A percentile compares a stretch with the other conserved stretches of the same genome.
Evolutionary conservation across 176 grass and related monocot genomes (phyloP).

Genomic region (Calamus simplicifolius): DNA sequence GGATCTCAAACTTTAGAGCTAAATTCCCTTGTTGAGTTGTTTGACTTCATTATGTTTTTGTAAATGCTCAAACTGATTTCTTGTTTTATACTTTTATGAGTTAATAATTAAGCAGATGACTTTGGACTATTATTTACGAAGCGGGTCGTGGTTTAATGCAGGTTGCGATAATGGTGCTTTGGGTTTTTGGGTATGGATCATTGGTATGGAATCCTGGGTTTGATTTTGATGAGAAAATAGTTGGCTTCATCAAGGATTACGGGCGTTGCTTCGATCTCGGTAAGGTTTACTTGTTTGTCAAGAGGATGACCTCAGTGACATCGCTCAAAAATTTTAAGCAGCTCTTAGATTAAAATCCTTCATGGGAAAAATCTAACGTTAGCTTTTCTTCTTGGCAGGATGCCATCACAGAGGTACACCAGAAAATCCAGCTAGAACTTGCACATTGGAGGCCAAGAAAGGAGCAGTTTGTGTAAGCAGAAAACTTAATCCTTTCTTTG

Average conservation of each 20-base stretch:
- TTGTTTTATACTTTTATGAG: too few species aligned
- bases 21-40: too few species aligned
- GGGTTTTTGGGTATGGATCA: slow-evolving; percentile 95
- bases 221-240: slow-evolving; percentile 74
- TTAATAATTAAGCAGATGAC: too few species aligned
- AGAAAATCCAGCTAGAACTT: slow-evolving; percentile 8
- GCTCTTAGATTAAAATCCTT: too few species aligned
- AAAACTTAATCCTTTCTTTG: too few species aligned
- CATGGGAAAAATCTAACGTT: not conserved
- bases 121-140: too few species aligned
- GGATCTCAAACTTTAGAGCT: too few species aligned
- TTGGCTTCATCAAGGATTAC: slow-evolving; percentile 76
- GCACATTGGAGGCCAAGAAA: slow-evolving; percentile 3
- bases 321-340: too few species aligned
- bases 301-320: not conserved
- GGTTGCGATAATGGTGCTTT: slow-evolving; percentile 50
- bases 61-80: too few species aligned
- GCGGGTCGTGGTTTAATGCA: too few species aligned
- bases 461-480: slow-evolving; percentile 2
- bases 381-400: not conserved
- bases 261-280: slow-evolving; percentile 85
- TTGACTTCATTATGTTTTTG: too few species aligned
- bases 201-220: slow-evolving; percentile 96
- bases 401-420: slow-evolving; percentile 12
- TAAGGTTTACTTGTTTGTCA: slow-evolving; percentile 10